phyloP scores from a whole-genome alignment of 2,329 filamentous ascomycete species.

The Lasiodiplodia hormozganensis region DNA sequence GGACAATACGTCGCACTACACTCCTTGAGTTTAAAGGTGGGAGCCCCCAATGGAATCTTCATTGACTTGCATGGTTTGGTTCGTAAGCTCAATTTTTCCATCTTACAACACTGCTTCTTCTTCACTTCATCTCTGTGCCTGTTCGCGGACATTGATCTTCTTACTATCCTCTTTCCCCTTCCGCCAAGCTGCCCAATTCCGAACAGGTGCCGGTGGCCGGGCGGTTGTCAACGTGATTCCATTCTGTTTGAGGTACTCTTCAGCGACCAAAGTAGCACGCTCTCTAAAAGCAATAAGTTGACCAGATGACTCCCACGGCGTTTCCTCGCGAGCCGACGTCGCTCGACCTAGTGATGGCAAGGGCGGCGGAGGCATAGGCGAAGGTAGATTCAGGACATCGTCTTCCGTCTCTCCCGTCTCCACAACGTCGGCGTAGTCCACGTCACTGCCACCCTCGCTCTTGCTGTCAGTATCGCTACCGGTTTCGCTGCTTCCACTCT shows the following conservation, averaged over 20 bases:
- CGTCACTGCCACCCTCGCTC: background rate
- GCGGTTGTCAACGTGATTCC: background rate
- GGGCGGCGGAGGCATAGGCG: background rate
- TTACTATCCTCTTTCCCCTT: background rate
- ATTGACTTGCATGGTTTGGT: too few species aligned
- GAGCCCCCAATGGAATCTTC: background rate
- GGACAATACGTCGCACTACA: background rate
- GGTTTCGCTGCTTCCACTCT: background rate
- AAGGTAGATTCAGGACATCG: background rate
- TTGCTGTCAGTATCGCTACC: background rate
- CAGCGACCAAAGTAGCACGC: background rate
- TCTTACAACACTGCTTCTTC: background rate
- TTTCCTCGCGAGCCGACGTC: background rate
- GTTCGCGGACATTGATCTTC: conserved; percentile 3
- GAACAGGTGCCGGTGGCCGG: background rate
- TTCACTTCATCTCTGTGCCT: background rate
- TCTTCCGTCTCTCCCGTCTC: background rate
- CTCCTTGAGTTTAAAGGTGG: background rate
- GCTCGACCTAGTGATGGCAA: background rate
- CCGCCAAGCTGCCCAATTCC: background rate
- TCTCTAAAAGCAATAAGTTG: background rate
- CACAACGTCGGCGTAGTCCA: background rate
- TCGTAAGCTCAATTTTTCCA: too few species aligned
- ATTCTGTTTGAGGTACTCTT: background rate
- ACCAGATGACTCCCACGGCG: background rate